Conservation (phyloP, 192 early-diverging fungal species). For the Backusella morwellensis region DNA sequence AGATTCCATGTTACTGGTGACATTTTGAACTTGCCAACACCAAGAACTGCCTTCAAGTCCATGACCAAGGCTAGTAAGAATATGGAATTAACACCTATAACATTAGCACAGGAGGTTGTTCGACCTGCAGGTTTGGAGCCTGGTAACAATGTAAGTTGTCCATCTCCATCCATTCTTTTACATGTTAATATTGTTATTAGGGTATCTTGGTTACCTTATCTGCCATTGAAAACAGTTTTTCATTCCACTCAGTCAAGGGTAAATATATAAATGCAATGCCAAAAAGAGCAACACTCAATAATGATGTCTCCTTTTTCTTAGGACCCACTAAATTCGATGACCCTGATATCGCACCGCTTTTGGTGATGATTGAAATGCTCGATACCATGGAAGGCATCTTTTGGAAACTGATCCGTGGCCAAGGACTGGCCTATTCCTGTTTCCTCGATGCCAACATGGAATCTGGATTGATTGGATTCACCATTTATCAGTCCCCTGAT, state of each 20-base stretch:
- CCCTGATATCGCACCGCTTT: slow-evolving; percentile 51
- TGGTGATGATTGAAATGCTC: slow-evolving; percentile 54
- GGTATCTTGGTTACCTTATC: slow-evolving; percentile 51
- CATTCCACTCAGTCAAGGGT: slow-evolving; percentile 44
- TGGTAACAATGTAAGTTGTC: slow-evolving; percentile 22
- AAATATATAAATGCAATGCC: neutral
- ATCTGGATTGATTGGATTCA: slow-evolving; percentile 47
- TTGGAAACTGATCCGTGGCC: slow-evolving; percentile 62
- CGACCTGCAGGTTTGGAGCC: slow-evolving; percentile 19
- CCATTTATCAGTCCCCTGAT: slow-evolving; percentile 51
- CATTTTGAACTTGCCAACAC: slow-evolving; percentile 45
- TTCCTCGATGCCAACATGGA: slow-evolving; percentile 45
- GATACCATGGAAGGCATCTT: slow-evolving; percentile 59
- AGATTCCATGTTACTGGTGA: slow-evolving; percentile 55
- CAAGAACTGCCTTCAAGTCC: slow-evolving; percentile 38
- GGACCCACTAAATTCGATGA: slow-evolving; percentile 47
- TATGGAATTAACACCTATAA: slow-evolving; percentile 5
- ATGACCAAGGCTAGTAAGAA: neutral
- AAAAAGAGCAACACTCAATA: neutral
- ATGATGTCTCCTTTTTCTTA: neutral
- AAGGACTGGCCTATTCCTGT: slow-evolving; percentile 54
- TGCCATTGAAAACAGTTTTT: slow-evolving; percentile 56
- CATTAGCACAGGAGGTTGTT: slow-evolving; percentile 23
- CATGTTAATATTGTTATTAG: slow-evolving; percentile 7
- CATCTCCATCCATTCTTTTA: no score